Evolutionary conservation across 768 basidiomycete species (phyloP), one percentile per base, ranked within the genome.

Genomic region (Boletus sensibilis): DNA sequence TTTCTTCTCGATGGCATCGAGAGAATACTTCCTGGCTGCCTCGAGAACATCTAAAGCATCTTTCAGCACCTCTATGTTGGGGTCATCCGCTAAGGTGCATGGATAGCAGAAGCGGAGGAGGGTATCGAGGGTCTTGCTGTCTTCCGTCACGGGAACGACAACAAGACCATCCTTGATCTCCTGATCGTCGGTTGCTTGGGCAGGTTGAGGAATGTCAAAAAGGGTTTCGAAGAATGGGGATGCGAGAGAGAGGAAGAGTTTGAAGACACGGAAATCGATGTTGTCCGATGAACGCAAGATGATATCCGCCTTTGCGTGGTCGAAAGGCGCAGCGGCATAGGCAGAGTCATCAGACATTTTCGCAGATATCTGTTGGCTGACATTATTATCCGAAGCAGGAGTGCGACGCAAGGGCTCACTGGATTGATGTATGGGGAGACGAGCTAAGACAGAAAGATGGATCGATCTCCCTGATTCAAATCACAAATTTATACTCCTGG

Each of bases 221-320:
- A 76, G 68, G 29, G 62, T 56, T 33, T 63, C 56, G 51, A 74
- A 77, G 54, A 74, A 63, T 0, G 70, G 64, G 18, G 75, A 75
- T 2, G 72, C 64, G 12, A 72, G 63, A 18, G 64, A 61, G 23
- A 74, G 68, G 33, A 74, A 64, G 4, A 63, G 54, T 23, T 64
- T 71, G 60, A 72, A 70, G 12, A 72, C 51, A 14, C 55, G 64
- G 44, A 74, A 59, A 43, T 75, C 62, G 33, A 74, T 49, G 7
- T 61, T 58, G 56, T 68, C 68, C 5, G 57, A 62, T 27, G 68
- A 61, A 4, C 58, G 68, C 11, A 69, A 31, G n/a, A 68, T 61
- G 43, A 70, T 33, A 20, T 68, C 58, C 5, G 52, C 57, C 42
- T 64, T 58, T 16, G 47, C 34, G 41, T 67, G 63, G 25, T 63